Evolutionary conservation across 2,329 filamentous ascomycete species (phyloP), one percentile per base, ranked within the genome.

Genomic region (Stachybotrys chlorohalonatus): DNA sequence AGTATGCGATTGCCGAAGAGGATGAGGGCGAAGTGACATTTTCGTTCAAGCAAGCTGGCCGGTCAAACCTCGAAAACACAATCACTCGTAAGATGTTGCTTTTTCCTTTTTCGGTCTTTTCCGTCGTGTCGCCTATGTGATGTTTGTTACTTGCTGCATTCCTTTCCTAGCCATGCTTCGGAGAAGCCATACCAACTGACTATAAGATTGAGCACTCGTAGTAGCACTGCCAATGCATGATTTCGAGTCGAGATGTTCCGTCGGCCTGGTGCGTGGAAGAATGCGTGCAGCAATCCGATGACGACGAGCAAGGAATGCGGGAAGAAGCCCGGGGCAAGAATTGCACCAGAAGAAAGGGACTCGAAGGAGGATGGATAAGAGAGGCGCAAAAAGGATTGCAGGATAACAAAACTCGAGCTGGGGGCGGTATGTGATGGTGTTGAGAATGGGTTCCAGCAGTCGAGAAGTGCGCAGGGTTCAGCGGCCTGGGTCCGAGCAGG

Each of bases 21-120:
- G 77, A 66, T 82, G 80, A 59, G 75, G 74, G 56, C 79, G 78
- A 73, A 78, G 75, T 70, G 81, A 81, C 76, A 82, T 85, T 63
- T 63, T 65, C 61, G 62, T 61, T 52, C 47, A 24, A 31, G 53
- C 36, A 11, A 36, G 47, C 31, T 30, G 30, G n/a, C 32, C 30
- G 9, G 9, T n/a, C 46, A 47, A 16, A 7, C 46, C 15, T 9
- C 15, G 16, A 24, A 47, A 9, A 47, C 36, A 42, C 36, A 13
- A 13, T 42, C 13, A 42, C 36, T 42, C 36, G 16, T 7, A 31
- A 49, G 24, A n/a, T 49, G 11, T 8, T 32, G 49, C 7, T 51
- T 7, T 32, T 51, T 31, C 49, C 3, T 51, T 16, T 51, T n/a
- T 31, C 13, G 9, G 8, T 9, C 9, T 9, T 42, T 42, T 42